Evolutionary conservation across 305 asterid genomes (phyloP).

Genomic region (Solanum hybrid): DNA sequence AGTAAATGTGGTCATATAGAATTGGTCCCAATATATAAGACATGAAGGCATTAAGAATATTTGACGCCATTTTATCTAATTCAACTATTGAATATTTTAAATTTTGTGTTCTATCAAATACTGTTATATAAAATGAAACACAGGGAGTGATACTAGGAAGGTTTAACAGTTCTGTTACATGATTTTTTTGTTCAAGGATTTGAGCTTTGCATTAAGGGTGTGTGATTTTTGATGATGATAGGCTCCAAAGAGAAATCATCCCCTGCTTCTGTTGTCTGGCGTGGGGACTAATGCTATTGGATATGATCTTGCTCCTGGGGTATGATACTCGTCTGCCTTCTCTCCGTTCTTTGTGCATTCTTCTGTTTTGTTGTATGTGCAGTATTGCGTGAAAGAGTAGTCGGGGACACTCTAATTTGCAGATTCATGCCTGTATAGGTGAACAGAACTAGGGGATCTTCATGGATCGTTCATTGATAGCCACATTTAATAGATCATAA

Average conservation of each 20-base stretch:
- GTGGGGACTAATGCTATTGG: constrained; percentile 95
- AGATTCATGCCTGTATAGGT: neutral
- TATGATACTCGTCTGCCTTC: constrained; percentile 16
- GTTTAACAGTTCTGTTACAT: neutral
- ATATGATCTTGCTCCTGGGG: constrained; percentile 91
- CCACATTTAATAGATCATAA: neutral
- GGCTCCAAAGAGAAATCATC: constrained; percentile 84
- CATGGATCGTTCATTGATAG: neutral
- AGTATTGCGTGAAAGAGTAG: neutral
- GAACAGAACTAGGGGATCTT: neutral
- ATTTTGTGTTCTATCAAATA: neutral
- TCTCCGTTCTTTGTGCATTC: neutral
- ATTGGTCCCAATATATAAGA: neutral
- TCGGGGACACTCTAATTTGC: neutral
- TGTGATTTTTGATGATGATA: constrained; percentile 17
- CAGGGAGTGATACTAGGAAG: neutral
- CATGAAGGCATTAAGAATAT: neutral
- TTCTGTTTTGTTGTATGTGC: neutral
- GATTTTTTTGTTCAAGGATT: neutral
- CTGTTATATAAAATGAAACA: neutral
- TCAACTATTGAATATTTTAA: neutral
- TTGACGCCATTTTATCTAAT: neutral
- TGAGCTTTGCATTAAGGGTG: neutral
- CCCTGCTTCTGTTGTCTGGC: constrained; percentile 76
- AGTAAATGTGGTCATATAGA: neutral